Evolutionary conservation across 768 basidiomycete species (phyloP).

Genomic region (Lactarius trivialis): DNA sequence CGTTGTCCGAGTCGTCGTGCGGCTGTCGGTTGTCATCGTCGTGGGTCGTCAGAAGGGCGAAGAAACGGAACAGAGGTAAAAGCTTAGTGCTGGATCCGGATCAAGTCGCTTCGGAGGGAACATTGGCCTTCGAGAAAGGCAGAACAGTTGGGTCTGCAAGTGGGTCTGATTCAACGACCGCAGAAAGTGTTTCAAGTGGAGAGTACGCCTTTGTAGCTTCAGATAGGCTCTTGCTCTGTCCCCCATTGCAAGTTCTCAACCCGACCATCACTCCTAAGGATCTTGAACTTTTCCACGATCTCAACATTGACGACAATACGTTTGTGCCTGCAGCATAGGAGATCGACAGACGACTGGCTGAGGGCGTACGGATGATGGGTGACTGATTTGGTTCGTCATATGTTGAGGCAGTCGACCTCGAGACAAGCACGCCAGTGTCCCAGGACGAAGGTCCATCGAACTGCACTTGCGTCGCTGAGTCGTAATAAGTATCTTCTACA

Average conservation of each 20-base stretch:
- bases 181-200: conserved; percentile 44
- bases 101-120: conserved; percentile 62
- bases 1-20: no score
- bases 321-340: conserved; percentile 86
- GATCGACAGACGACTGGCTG: conserved; percentile 86
- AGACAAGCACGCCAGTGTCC: conserved; percentile 21
- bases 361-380: conserved; percentile 43
- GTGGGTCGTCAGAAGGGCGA: no score
- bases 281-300: conserved; percentile 71
- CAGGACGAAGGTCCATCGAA: conserved; percentile 19
- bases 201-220: conserved; percentile 67
- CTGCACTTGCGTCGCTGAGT: conserved; percentile 17
- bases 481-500: conserved; percentile 15
- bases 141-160: conserved; percentile 66
- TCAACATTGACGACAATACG: conserved; percentile 86
- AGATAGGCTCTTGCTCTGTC: conserved; percentile 73
- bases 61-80: conserved; percentile 6
- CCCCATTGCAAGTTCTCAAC: conserved; percentile 53
- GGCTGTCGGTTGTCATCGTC: no score
- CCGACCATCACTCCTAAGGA: conserved; percentile 75
- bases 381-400: conserved; percentile 16
- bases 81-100: conserved; percentile 87
- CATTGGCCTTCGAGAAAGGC: conserved; percentile 51
- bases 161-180: conserved; percentile 45
- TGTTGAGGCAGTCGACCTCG: conserved; percentile 17